phyloP scores from a whole-genome alignment of 2,329 filamentous ascomycete genomes.

The Zasmidium cellare region DNA sequence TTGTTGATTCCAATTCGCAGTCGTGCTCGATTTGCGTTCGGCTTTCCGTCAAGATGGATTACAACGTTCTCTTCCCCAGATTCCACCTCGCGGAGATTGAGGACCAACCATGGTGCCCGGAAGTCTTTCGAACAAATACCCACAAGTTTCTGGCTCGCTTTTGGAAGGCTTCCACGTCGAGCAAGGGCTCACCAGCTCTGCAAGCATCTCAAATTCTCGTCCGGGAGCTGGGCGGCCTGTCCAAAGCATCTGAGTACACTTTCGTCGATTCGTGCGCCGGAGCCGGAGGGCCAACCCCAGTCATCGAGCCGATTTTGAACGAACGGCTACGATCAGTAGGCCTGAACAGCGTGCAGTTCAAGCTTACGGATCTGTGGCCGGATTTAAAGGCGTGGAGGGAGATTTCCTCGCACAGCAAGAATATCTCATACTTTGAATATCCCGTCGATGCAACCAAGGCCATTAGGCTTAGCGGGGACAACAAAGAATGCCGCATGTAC shows the following conservation, averaged over 20 bases:
- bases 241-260: slow-evolving; percentile 2
- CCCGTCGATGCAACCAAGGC: slow-evolving; percentile 10
- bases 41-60: too few relatives aligned
- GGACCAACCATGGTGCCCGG: slow-evolving; percentile 13
- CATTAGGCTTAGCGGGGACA: not conserved
- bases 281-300: slow-evolving; percentile 11
- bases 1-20: too few relatives aligned
- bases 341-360: slow-evolving; percentile 5
- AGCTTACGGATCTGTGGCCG: slow-evolving; percentile 11
- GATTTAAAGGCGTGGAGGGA: slow-evolving; percentile 10
- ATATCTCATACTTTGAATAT: slow-evolving; percentile 8
- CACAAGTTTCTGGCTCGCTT: slow-evolving; percentile 6
- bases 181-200: slow-evolving; percentile 1
- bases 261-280: slow-evolving; percentile 11
- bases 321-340: slow-evolving; percentile 1
- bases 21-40: too few relatives aligned
- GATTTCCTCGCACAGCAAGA: not conserved
- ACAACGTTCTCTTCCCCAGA: slow-evolving; percentile 4
- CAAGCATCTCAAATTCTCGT: slow-evolving; percentile 9
- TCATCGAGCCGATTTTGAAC: slow-evolving; percentile 11
- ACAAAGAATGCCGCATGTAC: slow-evolving; percentile 12
- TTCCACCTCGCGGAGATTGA: slow-evolving; percentile 14
- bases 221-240: slow-evolving; percentile 2
- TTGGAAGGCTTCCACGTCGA: slow-evolving; percentile 3
- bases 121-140: slow-evolving; percentile 4